These are phyloP conservation scores for Xylaria intraflava DNA, from an alignment of 495 filamentous ascomycete species.

Conservation along the genomic window DNA sequence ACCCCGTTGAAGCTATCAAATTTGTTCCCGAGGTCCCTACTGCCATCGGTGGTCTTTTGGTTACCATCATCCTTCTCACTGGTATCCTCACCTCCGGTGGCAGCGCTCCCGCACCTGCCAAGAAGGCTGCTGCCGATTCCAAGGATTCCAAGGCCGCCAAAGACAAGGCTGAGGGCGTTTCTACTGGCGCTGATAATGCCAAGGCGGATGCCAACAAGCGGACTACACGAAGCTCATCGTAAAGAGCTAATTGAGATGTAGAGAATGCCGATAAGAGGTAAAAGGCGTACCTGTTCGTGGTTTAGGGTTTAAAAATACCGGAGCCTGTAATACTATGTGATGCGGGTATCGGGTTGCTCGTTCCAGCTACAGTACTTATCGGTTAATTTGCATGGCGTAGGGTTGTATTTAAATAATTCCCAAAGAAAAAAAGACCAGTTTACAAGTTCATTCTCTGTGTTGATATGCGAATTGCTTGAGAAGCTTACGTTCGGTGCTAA, in stretches of 20 bases:
- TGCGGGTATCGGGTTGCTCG: constrained; percentile 1
- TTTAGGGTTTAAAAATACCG: constrained; percentile 6
- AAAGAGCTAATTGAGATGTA: constrained; percentile 7
- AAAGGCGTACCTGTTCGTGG: neutral
- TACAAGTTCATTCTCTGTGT: neutral
- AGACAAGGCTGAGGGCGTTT: constrained; percentile 70
- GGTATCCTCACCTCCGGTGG: constrained; percentile 44
- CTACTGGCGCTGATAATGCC: constrained; percentile 58
- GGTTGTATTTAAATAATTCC: constrained; percentile 10
- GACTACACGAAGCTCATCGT: constrained; percentile 41
- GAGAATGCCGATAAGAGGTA: neutral
- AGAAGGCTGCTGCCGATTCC: constrained; percentile 59
- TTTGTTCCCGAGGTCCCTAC: constrained; percentile 87
- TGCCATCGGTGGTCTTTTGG: constrained; percentile 60
- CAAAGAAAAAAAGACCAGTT: constrained; percentile 1
- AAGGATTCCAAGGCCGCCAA: constrained; percentile 69
- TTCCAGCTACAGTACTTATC: neutral
- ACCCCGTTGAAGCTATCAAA: constrained; percentile 86
- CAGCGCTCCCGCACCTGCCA: constrained; percentile 34
- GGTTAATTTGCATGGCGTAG: constrained; percentile 14
- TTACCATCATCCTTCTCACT: constrained; percentile 63
- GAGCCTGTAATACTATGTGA: constrained; percentile 12
- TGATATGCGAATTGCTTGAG: no score
- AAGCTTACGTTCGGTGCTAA: no score
- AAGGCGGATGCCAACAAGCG: constrained; percentile 57